Evolutionary conservation across 768 basidiomycete species (phyloP), one percentile per base, ranked within the genome.

Genomic region (Pseudohyphozyma bogoriensis): DNA sequence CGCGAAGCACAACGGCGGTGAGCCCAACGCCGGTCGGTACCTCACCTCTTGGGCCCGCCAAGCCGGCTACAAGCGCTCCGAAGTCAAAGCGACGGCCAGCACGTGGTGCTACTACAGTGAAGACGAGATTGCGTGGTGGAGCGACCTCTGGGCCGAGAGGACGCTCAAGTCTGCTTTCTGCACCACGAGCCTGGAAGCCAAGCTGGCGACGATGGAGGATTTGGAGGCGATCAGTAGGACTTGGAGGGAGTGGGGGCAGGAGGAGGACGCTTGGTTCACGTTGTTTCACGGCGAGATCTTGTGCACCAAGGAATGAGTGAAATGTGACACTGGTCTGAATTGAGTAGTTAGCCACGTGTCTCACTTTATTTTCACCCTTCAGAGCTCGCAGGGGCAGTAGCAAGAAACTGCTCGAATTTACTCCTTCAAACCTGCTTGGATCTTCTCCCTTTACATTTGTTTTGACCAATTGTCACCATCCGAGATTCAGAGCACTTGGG

Each of bases 41-140:
- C 55, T 78, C 29, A 70, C 75, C 35, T 68, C 67, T 24, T 78
- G 75, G 75, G 58, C 76, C 24, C 68, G 73, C 35, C 28, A 65
- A 49, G 78, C 77, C 1, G 78, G 77, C 13, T 75, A 76, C 39
- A 55, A 66, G 11, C 54, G 70, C 5, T 59, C 55, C 1, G 60
- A 67, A 18, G 71, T 78, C 29, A 70, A 68, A 2, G 59, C 70
- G 49, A 70, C 70, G 12, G 72, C 68, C 0, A 73, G 76, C 4
- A 69, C 72, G 31, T 76, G 73, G 77, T 76, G 75, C 67, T 78
- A 63, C 65, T 73, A 69, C 53, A 73, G 71, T 0, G 56, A 70
- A 0, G 75, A 75, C 58, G 77, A 79, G 36, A 69, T 73, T 0
- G 67, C 62, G 15, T 78, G 75, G 75, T 79, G 74, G 74, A 70